A percentile compares a stretch with the other conserved stretches of the same genome.
phyloP scores from a whole-genome alignment of 1,284 basidiomycete genomes.

The Meira miltonrushii region DNA sequence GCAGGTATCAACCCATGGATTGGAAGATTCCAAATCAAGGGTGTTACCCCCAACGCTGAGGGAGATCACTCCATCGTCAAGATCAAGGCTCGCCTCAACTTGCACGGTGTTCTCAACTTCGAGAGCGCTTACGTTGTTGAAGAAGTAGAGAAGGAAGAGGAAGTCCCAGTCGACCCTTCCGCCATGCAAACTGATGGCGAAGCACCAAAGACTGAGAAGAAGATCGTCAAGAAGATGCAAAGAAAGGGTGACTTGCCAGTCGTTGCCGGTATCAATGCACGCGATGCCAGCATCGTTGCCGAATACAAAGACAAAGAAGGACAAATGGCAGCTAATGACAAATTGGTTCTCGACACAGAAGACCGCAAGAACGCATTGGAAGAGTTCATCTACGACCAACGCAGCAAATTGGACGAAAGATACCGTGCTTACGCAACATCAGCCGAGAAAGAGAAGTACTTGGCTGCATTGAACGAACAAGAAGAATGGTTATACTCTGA shows the following conservation, averaged over 20 bases:
- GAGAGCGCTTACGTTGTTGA: conserved; percentile 51
- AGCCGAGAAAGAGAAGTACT: conserved; percentile 49
- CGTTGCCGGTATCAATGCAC: conserved; percentile 37
- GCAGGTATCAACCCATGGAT: conserved; percentile 48
- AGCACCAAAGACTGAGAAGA: conserved; percentile 48
- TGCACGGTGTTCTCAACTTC: conserved; percentile 50
- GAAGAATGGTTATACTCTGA: conserved; percentile 53
- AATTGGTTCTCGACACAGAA: conserved; percentile 52
- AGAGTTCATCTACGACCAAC: conserved; percentile 52
- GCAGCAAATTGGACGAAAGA: conserved; percentile 49
- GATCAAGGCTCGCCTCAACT: conserved; percentile 52
- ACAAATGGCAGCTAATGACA: conserved; percentile 49
- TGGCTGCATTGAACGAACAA: conserved; percentile 37
- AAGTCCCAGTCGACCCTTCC: conserved; percentile 44
- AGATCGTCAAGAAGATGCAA: conserved; percentile 51
- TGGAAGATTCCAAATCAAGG: conserved; percentile 47
- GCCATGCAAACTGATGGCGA: conserved; percentile 40
- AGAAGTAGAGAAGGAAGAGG: conserved; percentile 52
- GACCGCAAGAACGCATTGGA: conserved; percentile 52
- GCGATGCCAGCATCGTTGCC: conserved; percentile 35
- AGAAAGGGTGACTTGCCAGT: conserved; percentile 48
- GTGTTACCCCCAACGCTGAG: conserved; percentile 46
- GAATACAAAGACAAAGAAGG: conserved; percentile 48
- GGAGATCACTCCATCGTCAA: conserved; percentile 53
- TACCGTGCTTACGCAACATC: conserved; percentile 40